Evolutionary conservation across 202 grass and related monocot species (phyloP).

Genomic region (Elaeis oleifera): DNA sequence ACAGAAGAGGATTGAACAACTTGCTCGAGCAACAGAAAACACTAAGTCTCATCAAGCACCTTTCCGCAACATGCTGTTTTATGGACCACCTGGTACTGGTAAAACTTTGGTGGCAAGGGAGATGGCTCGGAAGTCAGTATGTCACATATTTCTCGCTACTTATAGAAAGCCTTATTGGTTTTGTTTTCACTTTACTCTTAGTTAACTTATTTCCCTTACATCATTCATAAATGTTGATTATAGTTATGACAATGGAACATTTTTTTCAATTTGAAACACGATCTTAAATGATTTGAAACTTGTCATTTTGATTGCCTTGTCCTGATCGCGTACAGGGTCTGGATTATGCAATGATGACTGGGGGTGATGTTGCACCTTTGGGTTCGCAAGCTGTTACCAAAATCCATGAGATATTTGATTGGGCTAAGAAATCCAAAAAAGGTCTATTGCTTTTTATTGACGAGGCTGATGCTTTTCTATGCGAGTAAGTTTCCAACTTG

Average conservation of each 20-base stretch:
- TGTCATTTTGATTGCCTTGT: too few relatives aligned
- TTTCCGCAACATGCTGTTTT: slow-evolving; percentile 97
- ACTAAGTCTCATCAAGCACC: slow-evolving; percentile 88
- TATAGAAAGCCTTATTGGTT: too few relatives aligned
- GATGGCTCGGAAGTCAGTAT: slow-evolving; percentile 94
- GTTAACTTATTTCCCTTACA: too few relatives aligned
- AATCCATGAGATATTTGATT: slow-evolving; percentile 98
- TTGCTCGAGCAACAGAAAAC: slow-evolving; percentile 86
- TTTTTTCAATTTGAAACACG: background rate
- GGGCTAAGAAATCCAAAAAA: slow-evolving; percentile 86
- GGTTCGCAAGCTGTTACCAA: slow-evolving; percentile 92
- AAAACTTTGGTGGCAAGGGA: slow-evolving; percentile 89
- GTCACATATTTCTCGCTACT: slow-evolving; percentile 5
- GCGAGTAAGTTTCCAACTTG: slow-evolving; percentile 61
- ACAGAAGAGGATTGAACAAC: slow-evolving; percentile 72
- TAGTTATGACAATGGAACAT: background rate
- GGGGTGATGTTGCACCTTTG: slow-evolving; percentile 85
- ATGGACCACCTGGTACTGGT: slow-evolving; percentile 94
- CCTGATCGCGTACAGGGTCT: slow-evolving; percentile 41
- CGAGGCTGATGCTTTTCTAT: slow-evolving; percentile 95
- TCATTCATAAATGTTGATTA: too few relatives aligned
- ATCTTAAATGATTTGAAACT: too few relatives aligned
- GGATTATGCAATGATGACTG: slow-evolving; percentile 99
- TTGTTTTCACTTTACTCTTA: too few relatives aligned
- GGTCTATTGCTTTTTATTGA: slow-evolving; percentile 93